Evolutionary conservation across 1,139 yeast species (phyloP).

Genomic region (Sugiyamaella xylanicola): DNA sequence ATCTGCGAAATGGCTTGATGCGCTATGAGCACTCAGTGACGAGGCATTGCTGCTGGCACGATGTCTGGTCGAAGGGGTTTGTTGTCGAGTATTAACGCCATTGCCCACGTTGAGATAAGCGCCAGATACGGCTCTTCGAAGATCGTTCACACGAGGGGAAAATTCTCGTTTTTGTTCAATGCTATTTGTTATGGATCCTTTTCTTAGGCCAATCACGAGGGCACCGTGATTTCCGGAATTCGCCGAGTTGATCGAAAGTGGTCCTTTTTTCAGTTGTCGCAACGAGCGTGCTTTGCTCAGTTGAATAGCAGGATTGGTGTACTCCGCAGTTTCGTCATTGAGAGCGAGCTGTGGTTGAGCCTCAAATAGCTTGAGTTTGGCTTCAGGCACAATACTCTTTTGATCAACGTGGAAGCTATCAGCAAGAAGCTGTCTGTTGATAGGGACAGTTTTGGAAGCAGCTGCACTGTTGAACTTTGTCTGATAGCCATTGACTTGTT

Average conservation of each 20-base stretch:
- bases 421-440: constrained; percentile 20
- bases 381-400: constrained; percentile 19
- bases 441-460: constrained; percentile 6
- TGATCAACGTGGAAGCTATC: constrained; percentile 15
- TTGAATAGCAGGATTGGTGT: constrained; percentile 9
- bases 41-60: constrained; percentile 11
- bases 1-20: constrained; percentile 11
- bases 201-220: neutral
- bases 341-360: neutral
- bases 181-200: neutral
- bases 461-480: neutral
- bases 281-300: constrained; percentile 30
- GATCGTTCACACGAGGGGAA: constrained; percentile 33
- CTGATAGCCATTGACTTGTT: constrained; percentile 2
- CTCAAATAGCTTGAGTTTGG: constrained; percentile 8
- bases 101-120: constrained; percentile 15
- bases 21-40: constrained; percentile 21
- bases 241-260: neutral
- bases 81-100: neutral
- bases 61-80: constrained; percentile 2
- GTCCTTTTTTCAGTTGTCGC: constrained; percentile 25
- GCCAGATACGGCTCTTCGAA: constrained; percentile 35
- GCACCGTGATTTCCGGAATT: neutral
- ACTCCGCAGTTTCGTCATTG: constrained; percentile 3
- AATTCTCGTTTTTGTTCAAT: constrained; percentile 25